A percentile compares a stretch with the other conserved stretches of the same genome.
phyloP scores from a whole-genome alignment of 2,329 filamentous ascomycete genomes.

The Cladosporium velox region DNA sequence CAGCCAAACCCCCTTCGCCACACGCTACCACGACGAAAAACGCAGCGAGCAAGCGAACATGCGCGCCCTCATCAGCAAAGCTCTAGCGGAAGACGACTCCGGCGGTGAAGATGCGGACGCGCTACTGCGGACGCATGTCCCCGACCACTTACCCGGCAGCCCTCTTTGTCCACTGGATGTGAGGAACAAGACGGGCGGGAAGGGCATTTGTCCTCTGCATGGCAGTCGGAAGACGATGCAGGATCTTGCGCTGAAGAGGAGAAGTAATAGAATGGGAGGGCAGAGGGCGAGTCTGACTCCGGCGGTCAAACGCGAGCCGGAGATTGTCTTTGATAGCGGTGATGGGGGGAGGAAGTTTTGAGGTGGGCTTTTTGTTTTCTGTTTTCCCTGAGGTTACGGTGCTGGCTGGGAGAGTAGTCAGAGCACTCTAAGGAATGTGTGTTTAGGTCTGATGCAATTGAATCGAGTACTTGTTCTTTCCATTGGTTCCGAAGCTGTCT shows the following conservation, averaged over 20 bases:
- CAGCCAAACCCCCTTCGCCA: conserved; percentile 35
- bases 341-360: conserved; percentile 11
- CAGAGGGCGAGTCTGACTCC: conserved; percentile 10
- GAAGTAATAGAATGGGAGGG: conserved; percentile 7
- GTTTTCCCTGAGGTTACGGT: background rate
- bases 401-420: background rate
- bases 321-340: conserved; percentile 25
- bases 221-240: conserved; percentile 31
- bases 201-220: conserved; percentile 44
- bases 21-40: conserved; percentile 34
- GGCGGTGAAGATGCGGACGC: conserved; percentile 29
- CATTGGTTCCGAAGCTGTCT: background rate
- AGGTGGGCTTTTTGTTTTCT: background rate
- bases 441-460: background rate
- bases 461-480: background rate
- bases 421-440: background rate
- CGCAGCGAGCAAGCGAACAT: conserved; percentile 31
- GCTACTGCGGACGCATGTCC: conserved; percentile 41
- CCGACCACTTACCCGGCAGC: conserved; percentile 47
- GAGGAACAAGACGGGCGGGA: conserved; percentile 40
- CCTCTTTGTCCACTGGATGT: conserved; percentile 46
- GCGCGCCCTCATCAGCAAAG: conserved; percentile 30
- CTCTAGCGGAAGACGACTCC: conserved; percentile 28
- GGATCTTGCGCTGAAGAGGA: conserved; percentile 6
- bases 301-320: conserved; percentile 19